These are phyloP conservation scores for Stygiomarasmius scandens DNA, from an alignment of 1,284 basidiomycete species.

Conservation along the genomic window DNA sequence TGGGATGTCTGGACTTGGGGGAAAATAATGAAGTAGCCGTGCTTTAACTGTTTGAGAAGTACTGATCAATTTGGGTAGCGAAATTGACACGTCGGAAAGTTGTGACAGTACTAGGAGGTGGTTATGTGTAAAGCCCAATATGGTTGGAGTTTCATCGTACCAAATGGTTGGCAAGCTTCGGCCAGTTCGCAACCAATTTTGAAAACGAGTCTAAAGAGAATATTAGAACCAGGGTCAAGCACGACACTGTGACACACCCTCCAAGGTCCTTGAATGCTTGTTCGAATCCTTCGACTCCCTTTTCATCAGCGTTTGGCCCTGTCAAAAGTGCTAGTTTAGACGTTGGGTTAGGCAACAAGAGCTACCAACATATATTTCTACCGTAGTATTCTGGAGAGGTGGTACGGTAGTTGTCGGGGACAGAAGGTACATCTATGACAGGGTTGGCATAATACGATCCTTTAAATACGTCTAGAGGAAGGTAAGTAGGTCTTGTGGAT, in stretches of 20 bases:
- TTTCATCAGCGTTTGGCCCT: constrained; percentile 73
- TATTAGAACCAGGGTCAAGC: background rate
- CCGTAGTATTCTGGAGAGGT: constrained; percentile 81
- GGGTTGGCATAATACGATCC: constrained; percentile 95
- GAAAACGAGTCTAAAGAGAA: constrained; percentile 67
- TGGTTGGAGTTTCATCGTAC: too few species aligned
- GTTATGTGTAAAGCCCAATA: too few species aligned
- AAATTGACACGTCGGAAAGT: constrained; percentile 63
- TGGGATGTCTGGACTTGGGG: constrained; percentile 48
- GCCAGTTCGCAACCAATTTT: constrained; percentile 80
- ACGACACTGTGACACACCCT: constrained; percentile 42
- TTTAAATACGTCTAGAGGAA: constrained; percentile 86
- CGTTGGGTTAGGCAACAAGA: background rate
- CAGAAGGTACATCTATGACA: constrained; percentile 62
- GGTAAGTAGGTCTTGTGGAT: background rate
- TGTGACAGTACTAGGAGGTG: constrained; percentile 55
- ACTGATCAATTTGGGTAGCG: constrained; percentile 63
- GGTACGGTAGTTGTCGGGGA: constrained; percentile 52
- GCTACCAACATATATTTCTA: constrained; percentile 69
- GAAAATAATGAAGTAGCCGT: constrained; percentile 90
- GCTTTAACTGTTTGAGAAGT: constrained; percentile 79
- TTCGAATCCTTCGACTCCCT: constrained; percentile 76
- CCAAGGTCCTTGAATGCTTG: constrained; percentile 84
- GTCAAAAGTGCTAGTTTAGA: background rate
- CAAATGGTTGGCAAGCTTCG: constrained; percentile 84